These are phyloP conservation scores for Rhodotorula toruloides DNA, from an alignment of 768 basidiomycete species.

Conservation along the genomic window DNA sequence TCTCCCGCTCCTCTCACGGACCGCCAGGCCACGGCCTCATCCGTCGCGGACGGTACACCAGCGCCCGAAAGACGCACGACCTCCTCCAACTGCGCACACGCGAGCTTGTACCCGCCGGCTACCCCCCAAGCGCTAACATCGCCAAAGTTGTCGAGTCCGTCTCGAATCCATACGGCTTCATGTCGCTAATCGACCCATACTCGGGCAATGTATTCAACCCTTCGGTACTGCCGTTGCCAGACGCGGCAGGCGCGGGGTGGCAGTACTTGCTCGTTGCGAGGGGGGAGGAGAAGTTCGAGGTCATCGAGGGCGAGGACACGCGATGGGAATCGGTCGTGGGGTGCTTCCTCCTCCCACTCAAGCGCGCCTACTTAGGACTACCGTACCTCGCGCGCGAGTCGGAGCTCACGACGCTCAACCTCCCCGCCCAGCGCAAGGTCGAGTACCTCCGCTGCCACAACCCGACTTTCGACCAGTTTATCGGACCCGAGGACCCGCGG, in stretches of 20 bases:
- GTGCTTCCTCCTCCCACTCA: slow-evolving; percentile 21
- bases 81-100: background rate
- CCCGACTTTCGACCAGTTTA: slow-evolving; percentile 7
- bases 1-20: background rate
- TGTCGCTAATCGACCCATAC: slow-evolving; percentile 22
- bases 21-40: background rate
- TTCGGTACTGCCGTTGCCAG: slow-evolving; percentile 5
- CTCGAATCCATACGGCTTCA: slow-evolving; percentile 23
- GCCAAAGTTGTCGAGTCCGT: slow-evolving; percentile 22
- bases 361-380: slow-evolving; percentile 12
- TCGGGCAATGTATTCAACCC: slow-evolving; percentile 21
- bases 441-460: slow-evolving; percentile 16
- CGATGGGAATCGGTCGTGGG: slow-evolving; percentile 17
- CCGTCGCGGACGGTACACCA: background rate
- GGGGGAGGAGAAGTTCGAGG: slow-evolving; percentile 23
- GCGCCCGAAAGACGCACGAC: background rate
- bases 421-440: slow-evolving; percentile 19
- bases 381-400: slow-evolving; percentile 25
- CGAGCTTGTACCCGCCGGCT: background rate
- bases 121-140: background rate
- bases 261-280: slow-evolving; percentile 18
- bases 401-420: slow-evolving; percentile 22
- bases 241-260: slow-evolving; percentile 3
- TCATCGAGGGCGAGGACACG: slow-evolving; percentile 21
- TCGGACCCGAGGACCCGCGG: slow-evolving; percentile 25